phyloP scores from a whole-genome alignment of 257 asterid species.

The Capsicum rhomboideum region DNA sequence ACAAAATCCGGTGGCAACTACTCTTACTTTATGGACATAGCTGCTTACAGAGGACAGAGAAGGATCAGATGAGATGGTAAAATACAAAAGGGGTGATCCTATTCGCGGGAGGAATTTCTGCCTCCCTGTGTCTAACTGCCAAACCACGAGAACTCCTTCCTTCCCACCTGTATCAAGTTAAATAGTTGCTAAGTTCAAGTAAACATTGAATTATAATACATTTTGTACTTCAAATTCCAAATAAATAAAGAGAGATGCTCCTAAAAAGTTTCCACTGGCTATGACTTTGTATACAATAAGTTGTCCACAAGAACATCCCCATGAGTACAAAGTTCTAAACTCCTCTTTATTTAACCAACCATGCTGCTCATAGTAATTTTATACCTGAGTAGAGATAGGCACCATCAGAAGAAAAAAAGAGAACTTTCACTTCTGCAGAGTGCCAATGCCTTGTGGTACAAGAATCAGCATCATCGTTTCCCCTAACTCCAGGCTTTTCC shows the following conservation, averaged over 20 bases:
- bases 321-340: neutral
- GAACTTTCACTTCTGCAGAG: slow-evolving; percentile 68
- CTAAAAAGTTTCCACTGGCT: neutral
- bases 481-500: slow-evolving; percentile 80
- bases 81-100: slow-evolving; percentile 73
- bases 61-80: slow-evolving; percentile 73
- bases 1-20: slow-evolving; percentile 7
- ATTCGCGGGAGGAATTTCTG: slow-evolving; percentile 79
- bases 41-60: slow-evolving; percentile 66
- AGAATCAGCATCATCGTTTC: slow-evolving; percentile 68
- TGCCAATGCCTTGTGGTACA: slow-evolving; percentile 99
- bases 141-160: slow-evolving; percentile 94
- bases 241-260: neutral
- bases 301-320: neutral
- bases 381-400: slow-evolving; percentile 92
- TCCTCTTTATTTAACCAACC: neutral
- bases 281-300: neutral
- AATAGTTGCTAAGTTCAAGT: neutral
- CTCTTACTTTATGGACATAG: neutral
- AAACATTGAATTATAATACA: neutral
- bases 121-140: slow-evolving; percentile 96
- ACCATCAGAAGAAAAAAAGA: slow-evolving; percentile 92
- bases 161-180: slow-evolving; percentile 56
- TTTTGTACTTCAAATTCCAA: neutral
- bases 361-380: neutral